Base-by-base conservation (phyloP, 1,284 basidiomycete genomes). In the Filobasidium uniguttulatum region DNA sequence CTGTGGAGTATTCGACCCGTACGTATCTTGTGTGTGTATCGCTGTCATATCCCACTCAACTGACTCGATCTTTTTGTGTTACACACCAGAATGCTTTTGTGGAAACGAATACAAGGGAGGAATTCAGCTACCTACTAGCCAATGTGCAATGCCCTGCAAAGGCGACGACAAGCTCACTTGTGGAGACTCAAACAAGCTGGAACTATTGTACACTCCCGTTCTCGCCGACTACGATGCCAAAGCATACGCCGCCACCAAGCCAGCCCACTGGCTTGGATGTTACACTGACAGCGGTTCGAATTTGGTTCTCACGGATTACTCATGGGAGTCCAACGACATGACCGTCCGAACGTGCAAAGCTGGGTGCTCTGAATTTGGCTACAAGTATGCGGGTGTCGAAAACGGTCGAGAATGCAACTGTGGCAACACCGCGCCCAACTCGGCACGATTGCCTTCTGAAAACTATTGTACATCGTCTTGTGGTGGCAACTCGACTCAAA, bases 401-500 rank as follows among this genome's bases (percentile, higher is more conserved):
- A 50, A 40, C 28, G 34, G 40, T 3, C 40, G 46, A 19, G 49
- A 58, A 44, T 51, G 49, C 36, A 45, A 51, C 36, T 51, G 49
- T 34, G 49, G 49, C n/a, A 51, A 54, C 49, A 46, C 44, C 30
- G n/a, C 41, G 25, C 48, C 57, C 33, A 46, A 34, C 15, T 46
- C 28, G 14, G 10, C 9, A n/a, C 31, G 31, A 33, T 33, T 33
- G 31, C 31, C 31, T 33, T 33, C 31, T n/a, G 31, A 33, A 9
- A 33, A 33, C 31, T 33, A 54, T 44, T 61, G 60, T 41, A 56
- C 52, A 23, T 50, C 49, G 25, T 33, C 37, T 2, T 63, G 60
- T 45, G 51, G 54, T 26, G 62, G 61, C 14, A 62, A 61, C 49
- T 35, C 49, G 0, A 35, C 55, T 8, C 38, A 62, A 31, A 57